Percentiles rank a stretch among this genome's conserved stretches.
phyloP scores from a whole-genome alignment of 306 rosid genomes.

The Citrullus colocynthis region DNA sequence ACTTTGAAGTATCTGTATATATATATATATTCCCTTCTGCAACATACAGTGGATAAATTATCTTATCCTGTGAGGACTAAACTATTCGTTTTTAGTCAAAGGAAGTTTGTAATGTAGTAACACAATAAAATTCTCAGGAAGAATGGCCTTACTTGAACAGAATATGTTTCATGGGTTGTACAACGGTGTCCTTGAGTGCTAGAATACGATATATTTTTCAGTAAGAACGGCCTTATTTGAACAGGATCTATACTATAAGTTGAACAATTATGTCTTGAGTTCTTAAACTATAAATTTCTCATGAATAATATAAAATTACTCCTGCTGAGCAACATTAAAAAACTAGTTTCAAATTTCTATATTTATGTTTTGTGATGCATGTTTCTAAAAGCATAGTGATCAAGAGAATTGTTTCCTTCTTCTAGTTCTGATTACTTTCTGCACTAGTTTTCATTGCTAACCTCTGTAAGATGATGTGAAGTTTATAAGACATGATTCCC shows the following conservation, averaged over 20 bases:
- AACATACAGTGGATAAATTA: neutral
- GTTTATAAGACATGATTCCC: neutral
- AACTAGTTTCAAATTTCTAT: neutral
- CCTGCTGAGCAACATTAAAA: neutral
- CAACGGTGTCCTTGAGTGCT: too few species aligned
- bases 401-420: neutral
- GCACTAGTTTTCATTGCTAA: neutral
- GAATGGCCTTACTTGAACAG: too few species aligned
- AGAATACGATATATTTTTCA: neutral
- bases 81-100: neutral
- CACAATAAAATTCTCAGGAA: neutral
- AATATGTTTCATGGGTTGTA: too few species aligned
- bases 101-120: neutral
- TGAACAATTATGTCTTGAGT: neutral
- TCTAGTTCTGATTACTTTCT: neutral
- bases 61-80: neutral
- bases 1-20: neutral
- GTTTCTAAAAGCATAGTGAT: neutral
- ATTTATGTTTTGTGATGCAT: neutral
- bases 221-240: neutral
- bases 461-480: neutral
- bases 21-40: neutral
- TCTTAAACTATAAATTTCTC: neutral
- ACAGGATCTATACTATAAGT: neutral
- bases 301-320: neutral